A percentile compares a stretch with the other conserved stretches of the same genome.
phyloP scores from a whole-genome alignment of 2,329 filamentous ascomycete species.

The Zopfia rhizophila region DNA sequence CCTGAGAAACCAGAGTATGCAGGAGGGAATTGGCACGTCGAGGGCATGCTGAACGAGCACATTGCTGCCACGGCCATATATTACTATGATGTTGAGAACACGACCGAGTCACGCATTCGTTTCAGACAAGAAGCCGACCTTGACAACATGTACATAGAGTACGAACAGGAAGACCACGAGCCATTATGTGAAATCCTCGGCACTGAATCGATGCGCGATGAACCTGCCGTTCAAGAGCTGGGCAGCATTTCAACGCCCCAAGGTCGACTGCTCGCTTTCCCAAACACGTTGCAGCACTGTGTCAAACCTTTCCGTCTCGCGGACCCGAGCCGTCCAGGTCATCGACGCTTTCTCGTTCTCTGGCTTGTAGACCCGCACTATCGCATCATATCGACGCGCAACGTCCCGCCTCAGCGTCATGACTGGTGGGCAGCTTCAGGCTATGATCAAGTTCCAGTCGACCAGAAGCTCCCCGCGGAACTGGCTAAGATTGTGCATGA shows the following conservation, averaged over 20 bases:
- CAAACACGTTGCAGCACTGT: slow-evolving; percentile 65
- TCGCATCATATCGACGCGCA: slow-evolving; percentile 62
- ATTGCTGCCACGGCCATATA: slow-evolving; percentile 72
- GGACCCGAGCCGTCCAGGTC: slow-evolving; percentile 63
- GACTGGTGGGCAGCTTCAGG: too few species aligned
- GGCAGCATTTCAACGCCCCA: slow-evolving; percentile 60
- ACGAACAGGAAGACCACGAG: slow-evolving; percentile 14
- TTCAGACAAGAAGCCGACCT: slow-evolving; percentile 8
- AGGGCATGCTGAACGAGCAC: slow-evolving; percentile 66
- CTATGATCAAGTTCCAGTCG: too few species aligned
- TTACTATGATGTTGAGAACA: slow-evolving; percentile 70
- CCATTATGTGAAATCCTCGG: slow-evolving; percentile 10
- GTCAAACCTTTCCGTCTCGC: slow-evolving; percentile 62
- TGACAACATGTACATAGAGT: slow-evolving; percentile 2
- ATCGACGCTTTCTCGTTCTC: slow-evolving; percentile 67
- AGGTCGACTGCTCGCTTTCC: slow-evolving; percentile 64
- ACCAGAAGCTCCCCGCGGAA: not conserved
- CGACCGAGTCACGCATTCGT: slow-evolving; percentile 61
- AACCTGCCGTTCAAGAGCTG: slow-evolving; percentile 3
- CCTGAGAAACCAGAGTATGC: slow-evolving; percentile 66
- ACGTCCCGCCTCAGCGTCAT: slow-evolving; percentile 63
- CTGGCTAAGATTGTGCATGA: not conserved
- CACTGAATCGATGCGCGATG: not conserved
- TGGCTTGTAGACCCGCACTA: slow-evolving; percentile 68
- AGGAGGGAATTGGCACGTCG: slow-evolving; percentile 66